These are phyloP conservation scores for Sicyos baderoa DNA, from an alignment of 306 rosid species.

Conservation along the genomic window DNA sequence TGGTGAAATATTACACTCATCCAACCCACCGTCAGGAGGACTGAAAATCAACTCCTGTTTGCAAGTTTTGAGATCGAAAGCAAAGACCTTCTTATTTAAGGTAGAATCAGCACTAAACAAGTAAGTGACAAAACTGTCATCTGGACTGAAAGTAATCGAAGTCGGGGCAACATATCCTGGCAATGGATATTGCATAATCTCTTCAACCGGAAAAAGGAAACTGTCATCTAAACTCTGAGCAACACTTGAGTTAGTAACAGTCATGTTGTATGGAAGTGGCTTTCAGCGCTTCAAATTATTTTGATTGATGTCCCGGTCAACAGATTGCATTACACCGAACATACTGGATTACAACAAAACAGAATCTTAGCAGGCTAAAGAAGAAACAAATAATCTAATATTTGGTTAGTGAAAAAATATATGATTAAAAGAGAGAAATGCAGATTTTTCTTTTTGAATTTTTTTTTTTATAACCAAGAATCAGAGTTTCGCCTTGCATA, in stretches of 20 bases:
- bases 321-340: slow-evolving; percentile 59
- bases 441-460: neutral
- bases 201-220: slow-evolving; percentile 63
- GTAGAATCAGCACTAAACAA: slow-evolving; percentile 72
- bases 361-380: neutral
- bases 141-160: slow-evolving; percentile 75
- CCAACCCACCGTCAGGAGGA: slow-evolving; percentile 89
- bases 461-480: too few relatives aligned
- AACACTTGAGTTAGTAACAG: slow-evolving; percentile 51
- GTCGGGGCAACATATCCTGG: slow-evolving; percentile 79
- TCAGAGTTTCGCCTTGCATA: too few relatives aligned
- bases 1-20: slow-evolving; percentile 71
- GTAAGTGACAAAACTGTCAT: slow-evolving; percentile 56
- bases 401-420: too few relatives aligned
- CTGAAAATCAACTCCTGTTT: slow-evolving; percentile 61
- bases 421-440: too few relatives aligned
- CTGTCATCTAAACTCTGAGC: slow-evolving; percentile 42
- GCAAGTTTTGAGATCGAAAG: slow-evolving; percentile 47
- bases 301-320: slow-evolving; percentile 45
- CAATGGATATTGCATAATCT: slow-evolving; percentile 81
- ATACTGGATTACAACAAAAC: too few relatives aligned
- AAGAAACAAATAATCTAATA: neutral
- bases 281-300: slow-evolving; percentile 61
- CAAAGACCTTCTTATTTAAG: slow-evolving; percentile 61
- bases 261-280: slow-evolving; percentile 49